Evolutionary conservation across 208 protist genomes (phyloP), one percentile per base, ranked within the genome.

Genomic region (Porcisia hertigi): DNA sequence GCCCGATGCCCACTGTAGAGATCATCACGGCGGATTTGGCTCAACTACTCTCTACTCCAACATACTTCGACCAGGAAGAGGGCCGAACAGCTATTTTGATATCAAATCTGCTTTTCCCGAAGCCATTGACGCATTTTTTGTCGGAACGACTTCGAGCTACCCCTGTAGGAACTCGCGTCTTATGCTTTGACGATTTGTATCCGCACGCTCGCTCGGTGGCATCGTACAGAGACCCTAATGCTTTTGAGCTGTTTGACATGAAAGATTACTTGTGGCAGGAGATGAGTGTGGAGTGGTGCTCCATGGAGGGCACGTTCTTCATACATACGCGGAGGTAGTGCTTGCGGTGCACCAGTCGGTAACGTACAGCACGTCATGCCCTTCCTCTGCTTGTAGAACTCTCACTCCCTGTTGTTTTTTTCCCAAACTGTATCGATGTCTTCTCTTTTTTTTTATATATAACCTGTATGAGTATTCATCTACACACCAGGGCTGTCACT

Each of bases 111-210:
- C 75, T 97, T 16, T 72, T 97, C 58, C 90, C 92, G 18, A 78
- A 79, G 49, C 72, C 88, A 0, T 80, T 95, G 55, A 97, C 90
- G 23, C 88, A 96, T 67, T 96, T 86, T 66, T 69, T 96, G n/a
- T 91, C 89, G 1, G 92, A 94, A 63, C 75, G 86, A 0, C 84
- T 96, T 4, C 78, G 92, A n/a, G 45, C 62, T 0, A 75, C 87
- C 1, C 81, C 88, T 8, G 52, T 62, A 9, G 90, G 90, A 34
- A 88, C 89, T 25, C 92, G 89, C 25, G 87, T 96, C n/a, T 80
- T 96, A 41, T 91, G 87, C 75, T 89, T 94, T 69, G 88, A 93
- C 41, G 92, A 96, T 67, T 70, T 96, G 49, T 96, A 94, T 53
- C 92, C 92, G 0, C 92, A 96, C 66, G 59, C 78, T 25, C 86